Percentiles rank a stretch among this genome's conserved stretches.
Conservation (phyloP, 352 stramenopile species). For the Phytopythium oedochilum region DNA sequence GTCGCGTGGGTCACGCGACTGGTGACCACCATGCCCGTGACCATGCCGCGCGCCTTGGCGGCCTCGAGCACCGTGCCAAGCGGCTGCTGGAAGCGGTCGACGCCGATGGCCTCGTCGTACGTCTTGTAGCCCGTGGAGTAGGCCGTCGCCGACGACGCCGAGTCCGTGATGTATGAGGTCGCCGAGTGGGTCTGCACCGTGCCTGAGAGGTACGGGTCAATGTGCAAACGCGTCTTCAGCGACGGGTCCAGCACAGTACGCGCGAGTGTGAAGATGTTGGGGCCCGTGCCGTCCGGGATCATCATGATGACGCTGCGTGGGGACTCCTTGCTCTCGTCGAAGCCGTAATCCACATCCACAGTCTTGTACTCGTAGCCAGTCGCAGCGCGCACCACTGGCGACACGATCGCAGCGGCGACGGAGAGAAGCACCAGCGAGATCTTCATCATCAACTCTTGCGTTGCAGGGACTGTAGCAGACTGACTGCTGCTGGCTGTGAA, state of each 20-base stretch:
- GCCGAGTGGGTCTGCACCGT: constrained; percentile 59
- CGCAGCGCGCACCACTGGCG: constrained; percentile 17
- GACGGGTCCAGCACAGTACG: constrained; percentile 50
- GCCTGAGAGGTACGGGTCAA: constrained; percentile 49
- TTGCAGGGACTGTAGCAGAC: too few relatives aligned
- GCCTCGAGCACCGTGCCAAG: constrained; percentile 60
- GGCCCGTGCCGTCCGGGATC: constrained; percentile 61
- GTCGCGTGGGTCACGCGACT: constrained; percentile 62
- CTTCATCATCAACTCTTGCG: constrained; percentile 15
- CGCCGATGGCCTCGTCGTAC: constrained; percentile 49
- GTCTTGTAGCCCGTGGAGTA: constrained; percentile 68
- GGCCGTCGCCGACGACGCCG: constrained; percentile 42
- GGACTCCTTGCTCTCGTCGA: constrained; percentile 37
- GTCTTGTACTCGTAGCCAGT: constrained; percentile 58
- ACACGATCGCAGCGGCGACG: constrained; percentile 16
- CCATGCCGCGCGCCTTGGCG: constrained; percentile 54
- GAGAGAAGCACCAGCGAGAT: constrained; percentile 17
- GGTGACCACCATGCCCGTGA: constrained; percentile 66
- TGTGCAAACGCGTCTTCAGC: constrained; percentile 49
- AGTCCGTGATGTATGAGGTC: constrained; percentile 67
- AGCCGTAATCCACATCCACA: constrained; percentile 51
- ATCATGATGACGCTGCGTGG: constrained; percentile 67
- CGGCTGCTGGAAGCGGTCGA: constrained; percentile 51
- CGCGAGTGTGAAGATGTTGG: constrained; percentile 58
- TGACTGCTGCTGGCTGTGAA: not conserved